Percentiles rank a stretch among this genome's conserved stretches.
These are phyloP conservation scores for Arctium lappa DNA, from an alignment of 129 eudicot genomes.

Conservation along the genomic window DNA sequence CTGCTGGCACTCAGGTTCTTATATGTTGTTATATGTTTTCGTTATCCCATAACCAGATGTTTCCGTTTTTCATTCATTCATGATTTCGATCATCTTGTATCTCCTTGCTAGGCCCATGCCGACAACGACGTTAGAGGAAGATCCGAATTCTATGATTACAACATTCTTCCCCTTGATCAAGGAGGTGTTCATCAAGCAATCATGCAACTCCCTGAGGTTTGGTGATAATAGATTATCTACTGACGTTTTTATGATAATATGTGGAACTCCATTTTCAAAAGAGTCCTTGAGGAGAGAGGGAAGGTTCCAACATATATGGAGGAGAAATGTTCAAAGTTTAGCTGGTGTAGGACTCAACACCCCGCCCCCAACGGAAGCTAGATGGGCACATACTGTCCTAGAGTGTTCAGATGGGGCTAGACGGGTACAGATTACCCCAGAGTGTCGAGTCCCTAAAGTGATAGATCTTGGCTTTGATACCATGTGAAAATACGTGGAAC, in stretches of 20 bases:
- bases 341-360: no score
- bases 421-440: no score
- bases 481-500: background rate
- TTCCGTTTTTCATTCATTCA: background rate
- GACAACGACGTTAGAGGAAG: slow-evolving; percentile 52
- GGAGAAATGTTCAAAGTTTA: background rate
- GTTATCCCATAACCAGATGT: background rate
- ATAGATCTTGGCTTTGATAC: background rate
- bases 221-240: slow-evolving; percentile 7
- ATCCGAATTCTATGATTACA: slow-evolving; percentile 69
- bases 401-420: no score
- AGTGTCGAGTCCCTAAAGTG: background rate
- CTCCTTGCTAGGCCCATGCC: slow-evolving; percentile 48
- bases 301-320: background rate
- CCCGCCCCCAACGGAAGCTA: no score
- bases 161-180: slow-evolving; percentile 94
- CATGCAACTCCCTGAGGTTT: slow-evolving; percentile 99
- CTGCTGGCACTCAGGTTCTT: slow-evolving; percentile 83
- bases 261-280: background rate
- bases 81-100: background rate
- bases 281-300: background rate
- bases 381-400: no score
- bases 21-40: background rate
- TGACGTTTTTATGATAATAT: background rate
- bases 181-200: slow-evolving; percentile 91